phyloP scores from a whole-genome alignment of 2,329 filamentous ascomycete species.

The Venturia carpophila region DNA sequence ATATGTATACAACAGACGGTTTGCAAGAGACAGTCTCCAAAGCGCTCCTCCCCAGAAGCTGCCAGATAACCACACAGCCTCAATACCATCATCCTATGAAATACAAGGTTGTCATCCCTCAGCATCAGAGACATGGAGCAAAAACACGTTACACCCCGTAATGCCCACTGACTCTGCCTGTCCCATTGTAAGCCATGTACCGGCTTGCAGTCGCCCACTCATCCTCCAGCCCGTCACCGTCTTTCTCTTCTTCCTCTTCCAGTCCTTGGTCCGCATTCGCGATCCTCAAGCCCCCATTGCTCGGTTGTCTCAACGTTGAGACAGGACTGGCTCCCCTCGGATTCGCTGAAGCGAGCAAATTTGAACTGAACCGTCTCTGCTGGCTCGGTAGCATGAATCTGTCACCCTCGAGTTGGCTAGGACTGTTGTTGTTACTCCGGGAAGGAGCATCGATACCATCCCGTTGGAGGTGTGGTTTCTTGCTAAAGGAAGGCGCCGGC shows the following conservation, averaged over 20 bases:
- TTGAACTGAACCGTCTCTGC: constrained; percentile 1
- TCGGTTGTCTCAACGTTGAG: not conserved
- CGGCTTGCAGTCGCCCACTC: constrained; percentile 12
- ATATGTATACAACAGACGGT: not conserved
- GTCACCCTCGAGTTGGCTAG: constrained; percentile 5
- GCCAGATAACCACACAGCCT: not conserved
- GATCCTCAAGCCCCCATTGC: not conserved
- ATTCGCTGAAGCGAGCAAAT: not conserved
- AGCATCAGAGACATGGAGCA: not conserved
- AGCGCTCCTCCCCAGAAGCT: not conserved
- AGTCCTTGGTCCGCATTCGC: not conserved
- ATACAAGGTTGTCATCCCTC: not conserved
- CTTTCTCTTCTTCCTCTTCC: not conserved
- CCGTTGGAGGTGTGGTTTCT: constrained; percentile 15
- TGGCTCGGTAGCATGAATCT: constrained; percentile 15
- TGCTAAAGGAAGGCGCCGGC: not conserved
- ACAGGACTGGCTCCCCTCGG: not conserved
- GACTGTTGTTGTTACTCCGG: not conserved
- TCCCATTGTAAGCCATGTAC: constrained; percentile 14
- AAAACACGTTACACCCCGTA: constrained; percentile 4
- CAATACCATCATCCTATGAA: not conserved
- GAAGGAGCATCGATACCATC: not conserved
- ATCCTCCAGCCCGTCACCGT: constrained; percentile 1
- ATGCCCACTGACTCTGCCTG: constrained; percentile 10
- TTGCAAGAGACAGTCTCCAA: not conserved